A percentile compares a stretch with the other conserved stretches of the same genome.
Conservation (phyloP, 345 rosid species). For the Euphorbia lathyris region DNA sequence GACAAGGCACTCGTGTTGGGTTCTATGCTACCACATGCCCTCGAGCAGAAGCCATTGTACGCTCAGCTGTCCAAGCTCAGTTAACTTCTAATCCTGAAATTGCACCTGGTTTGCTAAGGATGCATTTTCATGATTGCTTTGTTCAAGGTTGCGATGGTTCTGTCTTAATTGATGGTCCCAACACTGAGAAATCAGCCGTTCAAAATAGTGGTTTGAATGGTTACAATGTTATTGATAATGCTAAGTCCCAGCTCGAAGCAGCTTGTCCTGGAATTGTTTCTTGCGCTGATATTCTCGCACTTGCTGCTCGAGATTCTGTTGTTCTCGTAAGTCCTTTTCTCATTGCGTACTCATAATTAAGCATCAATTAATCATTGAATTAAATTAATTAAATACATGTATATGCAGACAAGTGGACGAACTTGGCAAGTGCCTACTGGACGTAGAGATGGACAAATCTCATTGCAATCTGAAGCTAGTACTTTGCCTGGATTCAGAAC, state of each 20-base stretch:
- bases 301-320: constrained; percentile 53
- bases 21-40: constrained; percentile 40
- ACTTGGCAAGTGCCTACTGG: constrained; percentile 57
- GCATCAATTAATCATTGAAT: too few relatives aligned
- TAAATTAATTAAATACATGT: too few relatives aligned
- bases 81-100: constrained; percentile 27
- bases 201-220: constrained; percentile 47
- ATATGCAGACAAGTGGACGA: constrained; percentile 59
- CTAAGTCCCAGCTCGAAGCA: constrained; percentile 35
- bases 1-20: constrained; percentile 35
- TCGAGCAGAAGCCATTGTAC: constrained; percentile 44
- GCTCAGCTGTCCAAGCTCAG: constrained; percentile 32
- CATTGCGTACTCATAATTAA: not conserved
- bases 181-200: constrained; percentile 43
- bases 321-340: constrained; percentile 31
- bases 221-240: constrained; percentile 24
- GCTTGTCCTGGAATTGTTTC: constrained; percentile 49
- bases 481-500: constrained; percentile 27
- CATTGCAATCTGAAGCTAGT: constrained; percentile 26
- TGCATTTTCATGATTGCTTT: constrained; percentile 62
- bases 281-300: constrained; percentile 57
- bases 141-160: constrained; percentile 53
- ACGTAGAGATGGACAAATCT: constrained; percentile 37
- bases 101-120: constrained; percentile 48
- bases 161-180: constrained; percentile 39